Percentiles rank a stretch among this genome's conserved stretches.
phyloP scores from a whole-genome alignment of 352 stramenopile genomes.

The Phytophthora rubi region DNA sequence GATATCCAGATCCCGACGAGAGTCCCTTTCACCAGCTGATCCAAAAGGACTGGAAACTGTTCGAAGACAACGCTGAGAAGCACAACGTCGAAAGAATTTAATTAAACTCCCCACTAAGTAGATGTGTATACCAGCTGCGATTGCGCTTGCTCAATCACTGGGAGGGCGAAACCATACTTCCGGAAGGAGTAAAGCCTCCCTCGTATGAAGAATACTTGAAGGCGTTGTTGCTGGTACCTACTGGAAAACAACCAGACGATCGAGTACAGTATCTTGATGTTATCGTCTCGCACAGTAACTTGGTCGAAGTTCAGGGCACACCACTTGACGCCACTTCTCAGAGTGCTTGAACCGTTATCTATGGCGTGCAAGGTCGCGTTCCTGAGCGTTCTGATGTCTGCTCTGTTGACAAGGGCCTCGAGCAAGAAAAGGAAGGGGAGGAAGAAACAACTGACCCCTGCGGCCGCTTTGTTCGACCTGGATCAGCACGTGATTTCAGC shows the following conservation, averaged over 20 bases:
- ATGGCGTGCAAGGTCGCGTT: not conserved
- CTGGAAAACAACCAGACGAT: not conserved
- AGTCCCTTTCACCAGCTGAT: not conserved
- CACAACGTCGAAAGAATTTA: not conserved
- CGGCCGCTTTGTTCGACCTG: not conserved
- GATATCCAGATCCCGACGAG: not conserved
- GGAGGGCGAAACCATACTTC: not conserved
- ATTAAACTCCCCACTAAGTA: not conserved
- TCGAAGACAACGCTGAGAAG: not conserved
- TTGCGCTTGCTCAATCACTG: not conserved
- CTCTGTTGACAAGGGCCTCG: not conserved
- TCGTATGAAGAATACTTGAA: not conserved
- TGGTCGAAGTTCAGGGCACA: not conserved
- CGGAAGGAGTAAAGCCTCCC: not conserved
- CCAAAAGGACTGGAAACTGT: not conserved
- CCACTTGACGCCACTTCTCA: not conserved
- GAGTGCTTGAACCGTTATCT: not conserved
- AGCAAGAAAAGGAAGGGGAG: not conserved
- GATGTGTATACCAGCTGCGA: not conserved
- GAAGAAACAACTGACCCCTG: not conserved
- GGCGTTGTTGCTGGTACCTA: not conserved
- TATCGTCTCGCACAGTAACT: not conserved
- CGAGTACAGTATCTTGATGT: not conserved
- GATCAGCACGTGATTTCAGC: not conserved
- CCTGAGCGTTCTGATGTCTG: not conserved